Evolutionary conservation across 1,284 basidiomycete genomes (phyloP), one percentile per base, ranked within the genome.

Genomic region (Lignosus rhinocerotis): DNA sequence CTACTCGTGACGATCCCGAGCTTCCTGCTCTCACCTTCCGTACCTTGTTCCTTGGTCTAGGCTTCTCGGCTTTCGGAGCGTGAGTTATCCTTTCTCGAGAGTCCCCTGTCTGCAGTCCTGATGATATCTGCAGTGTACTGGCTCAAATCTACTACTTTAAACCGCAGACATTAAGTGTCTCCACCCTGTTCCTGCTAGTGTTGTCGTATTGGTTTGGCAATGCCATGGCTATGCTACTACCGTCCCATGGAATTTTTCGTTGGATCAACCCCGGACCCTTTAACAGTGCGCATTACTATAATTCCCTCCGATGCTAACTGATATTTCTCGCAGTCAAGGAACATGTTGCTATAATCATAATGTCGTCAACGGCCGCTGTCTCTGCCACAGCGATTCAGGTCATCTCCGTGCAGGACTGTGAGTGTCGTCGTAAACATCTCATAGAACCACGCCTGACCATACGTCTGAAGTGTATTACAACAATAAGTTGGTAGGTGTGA

Each of bases 111-210:
- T 7, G 33, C n/a, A n/a, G 11, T 9, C n/a, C 19, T 66, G 70
- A 51, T 66, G 62, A 61, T 48, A 64, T 64, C 46, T 57, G 60
- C 31, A 72, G 72, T 45, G 75, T 77, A 8, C 66, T 78, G 34
- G 75, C 74, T 2, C 74, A 76, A 61, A 72, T 78, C n/a, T 70
- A 68, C 55, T 73, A 72, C 64, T 73, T 74, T 70, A 75, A 73
- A 66, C 73, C 74, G 2, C 73, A 75, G 62, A 72, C 72, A 0
- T 59, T 75, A 17, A 31, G 14, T 9, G 73, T 75, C 17, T 71
- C 71, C 6, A 67, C 66, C 12, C 61, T 74, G n/a, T 73, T 76
- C 67, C 66, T 76, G 38, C 67, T 75, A 21, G 66, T 75, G 50
- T 62, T 76, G 56, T 72, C 72, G 21, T 77, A 73, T 56, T 73